A percentile compares a stretch with the other conserved stretches of the same genome.
These are phyloP conservation scores for Picochlorum sp. DNA, from an alignment of 139 green algal species.

Conservation along the genomic window DNA sequence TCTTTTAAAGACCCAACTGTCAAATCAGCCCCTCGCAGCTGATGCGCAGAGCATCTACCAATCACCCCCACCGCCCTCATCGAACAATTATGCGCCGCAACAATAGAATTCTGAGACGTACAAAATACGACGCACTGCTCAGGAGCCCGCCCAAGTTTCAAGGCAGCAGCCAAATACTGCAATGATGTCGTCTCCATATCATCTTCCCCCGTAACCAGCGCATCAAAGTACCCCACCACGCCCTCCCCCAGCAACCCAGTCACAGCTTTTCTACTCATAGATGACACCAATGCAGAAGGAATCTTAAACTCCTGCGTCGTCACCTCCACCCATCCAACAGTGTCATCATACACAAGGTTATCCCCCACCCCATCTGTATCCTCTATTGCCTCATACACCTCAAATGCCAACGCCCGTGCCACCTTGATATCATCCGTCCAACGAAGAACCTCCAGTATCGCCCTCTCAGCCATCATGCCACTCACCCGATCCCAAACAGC, in stretches of 20 bases:
- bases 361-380: conserved; percentile 22
- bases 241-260: conserved; percentile 41
- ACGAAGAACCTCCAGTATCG: conserved; percentile 50
- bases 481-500: no score
- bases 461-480: conserved; percentile 37
- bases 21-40: conserved; percentile 71
- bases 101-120: conserved; percentile 46
- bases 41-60: conserved; percentile 39
- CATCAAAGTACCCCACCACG: conserved; percentile 48
- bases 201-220: conserved; percentile 59
- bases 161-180: conserved; percentile 60
- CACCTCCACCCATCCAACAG: conserved; percentile 52
- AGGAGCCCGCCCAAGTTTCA: conserved; percentile 74
- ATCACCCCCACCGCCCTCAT: conserved; percentile 68
- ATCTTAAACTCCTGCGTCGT: conserved; percentile 47
- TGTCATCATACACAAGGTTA: conserved; percentile 22
- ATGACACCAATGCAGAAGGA: conserved; percentile 55
- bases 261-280: conserved; percentile 32
- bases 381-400: conserved; percentile 37
- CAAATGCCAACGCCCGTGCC: conserved; percentile 45
- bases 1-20: conserved; percentile 59
- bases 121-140: conserved; percentile 79
- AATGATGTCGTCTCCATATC: conserved; percentile 74
- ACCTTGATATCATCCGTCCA: conserved; percentile 50
- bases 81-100: conserved; percentile 85